These are phyloP conservation scores for Salisapilia sapeloensis DNA, from an alignment of 352 stramenopile genomes.

Conservation along the genomic window DNA sequence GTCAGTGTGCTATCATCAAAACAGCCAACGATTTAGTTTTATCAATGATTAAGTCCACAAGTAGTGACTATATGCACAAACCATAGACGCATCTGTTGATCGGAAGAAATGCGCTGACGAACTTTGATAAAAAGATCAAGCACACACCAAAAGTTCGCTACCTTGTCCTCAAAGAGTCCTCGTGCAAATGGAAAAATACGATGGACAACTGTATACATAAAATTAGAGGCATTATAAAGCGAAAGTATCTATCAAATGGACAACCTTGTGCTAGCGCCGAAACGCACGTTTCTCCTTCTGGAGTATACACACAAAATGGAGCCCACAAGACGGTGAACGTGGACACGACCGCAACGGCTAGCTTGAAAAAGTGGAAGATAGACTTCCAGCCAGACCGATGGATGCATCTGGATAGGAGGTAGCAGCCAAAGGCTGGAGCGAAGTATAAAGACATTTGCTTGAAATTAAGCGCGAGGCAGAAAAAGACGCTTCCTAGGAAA, in stretches of 20 bases:
- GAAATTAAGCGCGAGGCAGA: conserved; percentile 92
- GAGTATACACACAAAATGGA: conserved; percentile 70
- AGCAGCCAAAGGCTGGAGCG: conserved; percentile 86
- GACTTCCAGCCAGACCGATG: conserved; percentile 16
- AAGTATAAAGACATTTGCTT: conserved; percentile 99
- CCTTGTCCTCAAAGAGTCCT: conserved; percentile 97
- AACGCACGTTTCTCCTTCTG: conserved; percentile 20
- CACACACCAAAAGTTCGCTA: conserved; percentile 93
- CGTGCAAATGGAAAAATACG: conserved; percentile 92
- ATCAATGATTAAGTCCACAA: background rate
- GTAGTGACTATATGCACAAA: background rate
- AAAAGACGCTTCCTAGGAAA: conserved; percentile 71
- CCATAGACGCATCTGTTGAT: conserved; percentile 58
- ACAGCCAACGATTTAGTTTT: background rate
- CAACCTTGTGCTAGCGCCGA: conserved; percentile 54
- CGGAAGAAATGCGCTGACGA: conserved; percentile 19
- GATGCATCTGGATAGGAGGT: conserved; percentile 81
- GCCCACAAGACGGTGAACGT: conserved; percentile 85
- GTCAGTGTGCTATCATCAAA: conserved; percentile 26
- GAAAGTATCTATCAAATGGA: conserved; percentile 4
- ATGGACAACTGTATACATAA: conserved; percentile 47
- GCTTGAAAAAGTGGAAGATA: conserved; percentile 40
- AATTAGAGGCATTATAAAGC: background rate
- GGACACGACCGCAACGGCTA: conserved; percentile 74
- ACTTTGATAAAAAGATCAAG: conserved; percentile 74